Evolutionary conservation across 805 yeast genomes (phyloP).

Genomic region (Phaffomyces thermotolerans): DNA sequence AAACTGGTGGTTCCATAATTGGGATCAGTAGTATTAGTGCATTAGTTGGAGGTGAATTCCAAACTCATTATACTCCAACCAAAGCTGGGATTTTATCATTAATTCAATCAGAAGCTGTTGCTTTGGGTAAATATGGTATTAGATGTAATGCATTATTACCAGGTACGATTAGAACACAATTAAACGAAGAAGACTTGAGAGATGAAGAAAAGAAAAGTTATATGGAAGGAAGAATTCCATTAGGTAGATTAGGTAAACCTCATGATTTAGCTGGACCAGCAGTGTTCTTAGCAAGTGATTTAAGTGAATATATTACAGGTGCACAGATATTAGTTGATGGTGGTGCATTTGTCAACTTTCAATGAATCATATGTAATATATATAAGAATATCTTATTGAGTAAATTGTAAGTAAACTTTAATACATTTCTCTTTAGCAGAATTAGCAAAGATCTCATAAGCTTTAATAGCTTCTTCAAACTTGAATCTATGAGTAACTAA

Average conservation of each 20-base stretch:
- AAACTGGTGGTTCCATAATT: constrained; percentile 41
- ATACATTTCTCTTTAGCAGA: constrained; percentile 52
- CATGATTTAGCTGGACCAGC: constrained; percentile 37
- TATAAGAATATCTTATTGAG: neutral
- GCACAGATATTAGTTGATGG: constrained; percentile 40
- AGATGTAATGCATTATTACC: constrained; percentile 40
- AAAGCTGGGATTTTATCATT: constrained; percentile 39
- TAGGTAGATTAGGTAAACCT: constrained; percentile 32
- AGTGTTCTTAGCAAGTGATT: constrained; percentile 33
- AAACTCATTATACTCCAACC: constrained; percentile 41
- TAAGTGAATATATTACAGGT: constrained; percentile 32
- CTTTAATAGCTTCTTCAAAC: constrained; percentile 47
- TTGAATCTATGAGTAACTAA: constrained; percentile 55
- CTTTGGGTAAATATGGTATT: constrained; percentile 36
- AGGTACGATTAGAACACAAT: constrained; percentile 36
- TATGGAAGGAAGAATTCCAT: constrained; percentile 35
- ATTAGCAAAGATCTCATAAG: constrained; percentile 50
- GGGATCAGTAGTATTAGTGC: constrained; percentile 38
- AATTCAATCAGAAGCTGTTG: constrained; percentile 38
- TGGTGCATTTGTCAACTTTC: constrained; percentile 39
- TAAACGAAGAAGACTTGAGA: constrained; percentile 36
- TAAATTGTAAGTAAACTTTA: constrained; percentile 29
- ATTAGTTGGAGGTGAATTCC: constrained; percentile 38
- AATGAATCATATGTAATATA: constrained; percentile 19
- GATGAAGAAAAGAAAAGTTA: constrained; percentile 28